Conservation (phyloP, 345 rosid genomes). For the Microcos paniculata region DNA sequence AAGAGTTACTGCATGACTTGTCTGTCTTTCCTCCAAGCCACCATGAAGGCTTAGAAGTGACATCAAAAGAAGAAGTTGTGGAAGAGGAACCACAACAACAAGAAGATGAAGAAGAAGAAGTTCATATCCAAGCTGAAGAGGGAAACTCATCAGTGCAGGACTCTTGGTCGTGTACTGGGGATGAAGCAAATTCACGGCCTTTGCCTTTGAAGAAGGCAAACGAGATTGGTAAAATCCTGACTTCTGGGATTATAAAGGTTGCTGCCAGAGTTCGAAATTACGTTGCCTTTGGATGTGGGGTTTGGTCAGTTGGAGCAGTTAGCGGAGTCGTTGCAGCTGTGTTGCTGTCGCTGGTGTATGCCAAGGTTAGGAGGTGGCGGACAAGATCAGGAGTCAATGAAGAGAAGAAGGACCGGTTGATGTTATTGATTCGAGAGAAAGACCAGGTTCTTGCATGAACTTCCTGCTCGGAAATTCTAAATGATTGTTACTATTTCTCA, state of each 20-base stretch:
- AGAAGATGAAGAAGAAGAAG: background rate
- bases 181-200: background rate
- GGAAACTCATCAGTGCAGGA: slow-evolving; percentile 13
- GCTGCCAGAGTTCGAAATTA: slow-evolving; percentile 25
- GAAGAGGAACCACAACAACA: too few relatives aligned
- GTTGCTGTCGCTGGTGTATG: slow-evolving; percentile 21
- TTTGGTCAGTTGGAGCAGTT: slow-evolving; percentile 30
- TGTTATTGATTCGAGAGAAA: slow-evolving; percentile 39
- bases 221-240: slow-evolving; percentile 12
- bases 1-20: slow-evolving; percentile 7
- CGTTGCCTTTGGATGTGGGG: slow-evolving; percentile 18
- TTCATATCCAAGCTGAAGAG: background rate
- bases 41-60: slow-evolving; percentile 32
- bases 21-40: slow-evolving; percentile 36
- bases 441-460: slow-evolving; percentile 37
- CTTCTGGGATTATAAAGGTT: slow-evolving; percentile 21
- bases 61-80: background rate
- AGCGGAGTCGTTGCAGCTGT: slow-evolving; percentile 25
- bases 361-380: slow-evolving; percentile 30
- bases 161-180: slow-evolving; percentile 11
- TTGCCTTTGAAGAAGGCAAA: slow-evolving; percentile 13
- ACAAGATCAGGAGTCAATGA: slow-evolving; percentile 14
- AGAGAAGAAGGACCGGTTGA: slow-evolving; percentile 24
- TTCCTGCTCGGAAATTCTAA: background rate
- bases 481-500: too few relatives aligned